These are phyloP conservation scores for Nicotiana knightiana DNA, from an alignment of 257 asterid genomes.

Conservation along the genomic window DNA sequence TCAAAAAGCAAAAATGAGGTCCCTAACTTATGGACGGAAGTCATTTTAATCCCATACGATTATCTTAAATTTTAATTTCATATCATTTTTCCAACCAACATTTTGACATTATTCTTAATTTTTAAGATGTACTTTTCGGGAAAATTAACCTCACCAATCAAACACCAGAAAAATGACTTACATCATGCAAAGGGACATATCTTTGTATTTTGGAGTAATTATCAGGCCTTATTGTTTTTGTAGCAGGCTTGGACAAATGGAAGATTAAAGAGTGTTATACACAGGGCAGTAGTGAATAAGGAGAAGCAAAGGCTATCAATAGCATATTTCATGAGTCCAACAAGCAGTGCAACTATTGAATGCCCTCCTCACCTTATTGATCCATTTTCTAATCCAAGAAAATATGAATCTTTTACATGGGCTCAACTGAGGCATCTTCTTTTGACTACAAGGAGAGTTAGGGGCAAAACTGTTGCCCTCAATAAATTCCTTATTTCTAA, in stretches of 20 bases:
- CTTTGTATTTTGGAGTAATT: neutral
- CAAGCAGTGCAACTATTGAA: slow-evolving; percentile 10
- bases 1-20: neutral
- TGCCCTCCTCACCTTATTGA: slow-evolving; percentile 14
- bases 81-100: neutral
- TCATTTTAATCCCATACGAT: neutral
- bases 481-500: slow-evolving; percentile 11
- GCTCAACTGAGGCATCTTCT: slow-evolving; percentile 17
- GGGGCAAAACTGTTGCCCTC: slow-evolving; percentile 23
- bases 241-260: slow-evolving; percentile 26
- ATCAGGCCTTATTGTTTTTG: neutral
- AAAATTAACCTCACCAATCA: neutral
- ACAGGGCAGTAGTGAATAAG: slow-evolving; percentile 22
- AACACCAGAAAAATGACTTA: neutral
- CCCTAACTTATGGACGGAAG: neutral
- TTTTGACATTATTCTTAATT: neutral
- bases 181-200: neutral
- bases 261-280: slow-evolving; percentile 26
- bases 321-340: slow-evolving; percentile 26
- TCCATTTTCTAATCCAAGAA: slow-evolving; percentile 13
- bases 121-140: neutral
- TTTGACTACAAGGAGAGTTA: slow-evolving; percentile 20
- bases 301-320: slow-evolving; percentile 18
- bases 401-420: slow-evolving; percentile 27
- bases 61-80: neutral